Conservation (phyloP, 2,329 filamentous ascomycete species). For the Alternaria alternata region DNA sequence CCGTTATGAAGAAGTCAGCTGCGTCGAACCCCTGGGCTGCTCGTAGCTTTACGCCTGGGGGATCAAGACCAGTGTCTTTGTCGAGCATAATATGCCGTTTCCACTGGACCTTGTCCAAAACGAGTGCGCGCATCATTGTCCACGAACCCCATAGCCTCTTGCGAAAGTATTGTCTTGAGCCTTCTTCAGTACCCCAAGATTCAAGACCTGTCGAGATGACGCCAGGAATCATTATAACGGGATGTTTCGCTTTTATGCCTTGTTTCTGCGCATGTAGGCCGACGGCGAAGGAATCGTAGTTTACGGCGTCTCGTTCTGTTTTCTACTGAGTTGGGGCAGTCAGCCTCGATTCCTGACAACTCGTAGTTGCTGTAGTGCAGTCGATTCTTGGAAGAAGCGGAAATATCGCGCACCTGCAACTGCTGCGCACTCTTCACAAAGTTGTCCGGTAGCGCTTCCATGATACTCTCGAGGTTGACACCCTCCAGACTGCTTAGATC, state of each 20-base stretch:
- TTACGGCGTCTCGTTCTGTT: constrained; percentile 85
- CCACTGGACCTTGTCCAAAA: constrained; percentile 92
- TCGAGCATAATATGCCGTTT: constrained; percentile 98
- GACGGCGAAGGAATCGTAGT: constrained; percentile 93
- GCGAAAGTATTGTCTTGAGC: constrained; percentile 88
- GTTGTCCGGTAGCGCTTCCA: constrained; percentile 87
- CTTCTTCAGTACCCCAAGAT: constrained; percentile 90
- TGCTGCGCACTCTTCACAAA: constrained; percentile 87
- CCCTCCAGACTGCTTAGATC: constrained; percentile 76
- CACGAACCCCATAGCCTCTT: constrained; percentile 97
- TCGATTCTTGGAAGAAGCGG: background rate
- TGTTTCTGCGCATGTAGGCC: constrained; percentile 83
- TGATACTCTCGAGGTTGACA: constrained; percentile 81
- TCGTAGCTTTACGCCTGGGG: constrained; percentile 85
- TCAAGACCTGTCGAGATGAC: constrained; percentile 97
- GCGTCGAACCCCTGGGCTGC: constrained; percentile 97
- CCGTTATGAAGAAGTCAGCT: constrained; percentile 88
- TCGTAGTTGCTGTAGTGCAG: background rate
- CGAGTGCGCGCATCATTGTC: constrained; percentile 97
- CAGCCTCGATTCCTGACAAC: constrained; percentile 23
- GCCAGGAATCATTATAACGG: constrained; percentile 95
- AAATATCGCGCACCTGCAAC: constrained; percentile 70
- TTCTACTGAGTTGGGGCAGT: constrained; percentile 62
- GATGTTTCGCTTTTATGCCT: constrained; percentile 82
- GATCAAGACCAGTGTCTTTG: constrained; percentile 87